Conservation (phyloP, 2,329 filamentous ascomycete species). For the Helotiales sp. region DNA sequence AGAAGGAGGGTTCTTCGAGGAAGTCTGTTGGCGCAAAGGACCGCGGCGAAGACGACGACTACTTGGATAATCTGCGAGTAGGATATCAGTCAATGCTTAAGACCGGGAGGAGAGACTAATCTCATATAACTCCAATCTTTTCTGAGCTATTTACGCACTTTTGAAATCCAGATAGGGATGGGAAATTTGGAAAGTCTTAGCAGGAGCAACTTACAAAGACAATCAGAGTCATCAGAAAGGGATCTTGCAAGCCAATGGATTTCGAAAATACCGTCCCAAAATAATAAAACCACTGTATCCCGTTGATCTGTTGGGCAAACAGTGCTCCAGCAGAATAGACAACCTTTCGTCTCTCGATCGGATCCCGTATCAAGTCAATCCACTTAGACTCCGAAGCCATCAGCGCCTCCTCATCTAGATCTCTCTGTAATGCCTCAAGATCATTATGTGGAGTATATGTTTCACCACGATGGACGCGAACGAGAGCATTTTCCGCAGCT, state of each 20-base stretch:
- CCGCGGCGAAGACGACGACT: not conserved
- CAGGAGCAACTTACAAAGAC: not conserved
- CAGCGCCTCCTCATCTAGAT: slow-evolving; percentile 26
- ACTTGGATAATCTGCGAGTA: not conserved
- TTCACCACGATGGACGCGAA: slow-evolving; percentile 37
- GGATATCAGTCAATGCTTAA: not conserved
- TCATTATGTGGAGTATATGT: slow-evolving; percentile 35
- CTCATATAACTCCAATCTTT: no score
- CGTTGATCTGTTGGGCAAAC: slow-evolving; percentile 49
- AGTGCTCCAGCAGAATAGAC: slow-evolving; percentile 45
- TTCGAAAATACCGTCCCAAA: slow-evolving; percentile 47
- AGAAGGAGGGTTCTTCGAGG: not conserved
- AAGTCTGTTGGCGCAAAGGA: not conserved
- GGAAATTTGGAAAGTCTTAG: no score
- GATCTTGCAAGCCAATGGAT: slow-evolving; percentile 38
- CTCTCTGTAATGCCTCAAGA: slow-evolving; percentile 26
- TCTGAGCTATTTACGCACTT: no score
- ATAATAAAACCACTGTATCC: slow-evolving; percentile 40
- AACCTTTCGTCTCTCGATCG: slow-evolving; percentile 47
- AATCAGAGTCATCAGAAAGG: not conserved
- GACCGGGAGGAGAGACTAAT: no score
- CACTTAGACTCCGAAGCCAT: slow-evolving; percentile 38
- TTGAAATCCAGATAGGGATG: no score
- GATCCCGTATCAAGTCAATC: slow-evolving; percentile 42
- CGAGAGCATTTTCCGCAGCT: slow-evolving; percentile 36